Evolutionary conservation across 2,329 filamentous ascomycete genomes (phyloP).

Genomic region (Coniochaeta ligniaria): DNA sequence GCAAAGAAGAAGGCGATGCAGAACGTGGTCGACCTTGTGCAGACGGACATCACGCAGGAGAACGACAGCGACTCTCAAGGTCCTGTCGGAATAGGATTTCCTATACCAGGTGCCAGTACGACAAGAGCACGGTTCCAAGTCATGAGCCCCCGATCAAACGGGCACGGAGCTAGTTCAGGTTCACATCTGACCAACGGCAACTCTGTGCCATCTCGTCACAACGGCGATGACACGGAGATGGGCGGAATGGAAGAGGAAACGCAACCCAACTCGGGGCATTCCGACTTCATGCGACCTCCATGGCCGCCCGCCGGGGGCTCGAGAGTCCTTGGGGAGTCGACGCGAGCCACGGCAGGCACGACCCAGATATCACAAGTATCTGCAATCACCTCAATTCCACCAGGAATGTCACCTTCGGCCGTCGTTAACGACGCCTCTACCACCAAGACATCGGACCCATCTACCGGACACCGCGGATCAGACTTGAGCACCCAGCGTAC

Average conservation of each 20-base stretch:
- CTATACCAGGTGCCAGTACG: conserved; percentile 47
- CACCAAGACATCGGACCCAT: conserved; percentile 79
- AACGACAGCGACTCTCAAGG: conserved; percentile 49
- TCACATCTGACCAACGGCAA: conserved; percentile 49
- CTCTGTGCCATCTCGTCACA: conserved; percentile 35
- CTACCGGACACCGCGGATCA: conserved; percentile 51
- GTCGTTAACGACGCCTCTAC: conserved; percentile 81
- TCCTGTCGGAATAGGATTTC: conserved; percentile 56
- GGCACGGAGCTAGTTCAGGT: conserved; percentile 36
- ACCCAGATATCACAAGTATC: conserved; percentile 60
- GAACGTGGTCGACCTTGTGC: conserved; percentile 40
- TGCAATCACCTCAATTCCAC: conserved; percentile 48
- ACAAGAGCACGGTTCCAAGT: conserved; percentile 46
- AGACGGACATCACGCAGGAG: conserved; percentile 40
- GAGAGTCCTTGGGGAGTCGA: conserved; percentile 24
- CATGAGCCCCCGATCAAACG: conserved; percentile 49
- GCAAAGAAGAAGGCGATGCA: conserved; percentile 58
- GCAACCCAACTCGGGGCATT: conserved; percentile 31
- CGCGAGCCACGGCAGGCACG: conserved; percentile 34
- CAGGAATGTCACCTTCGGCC: conserved; percentile 50
- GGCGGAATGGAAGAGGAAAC: conserved; percentile 42
- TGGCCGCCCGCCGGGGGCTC: conserved; percentile 25
- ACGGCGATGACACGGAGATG: conserved; percentile 57
- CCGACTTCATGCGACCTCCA: conserved; percentile 41
- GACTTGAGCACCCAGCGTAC: conserved; percentile 65